Base-by-base conservation (phyloP, 108 stramenopile species). In the Hondaea fermentalgiana region DNA sequence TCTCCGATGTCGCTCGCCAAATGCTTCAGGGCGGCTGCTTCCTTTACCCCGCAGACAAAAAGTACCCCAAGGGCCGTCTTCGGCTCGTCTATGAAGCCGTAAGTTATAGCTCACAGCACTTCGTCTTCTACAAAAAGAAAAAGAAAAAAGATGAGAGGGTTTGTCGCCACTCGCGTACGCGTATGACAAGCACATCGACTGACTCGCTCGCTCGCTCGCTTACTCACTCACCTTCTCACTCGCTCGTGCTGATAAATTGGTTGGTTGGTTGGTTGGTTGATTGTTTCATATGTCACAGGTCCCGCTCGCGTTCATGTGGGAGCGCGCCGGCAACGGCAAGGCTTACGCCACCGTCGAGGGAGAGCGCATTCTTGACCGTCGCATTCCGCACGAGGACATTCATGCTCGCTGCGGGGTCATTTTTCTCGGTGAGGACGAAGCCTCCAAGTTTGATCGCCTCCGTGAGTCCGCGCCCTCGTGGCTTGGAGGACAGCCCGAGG, bases 81-180 rank as follows among this genome's bases (percentile, higher is more conserved):
- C 97, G 98, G 88, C 94, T 98, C 87, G 95, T 99, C 16, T 99
- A 99, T 90, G 99, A 98, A 93, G 99, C 97, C 87, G 97, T 98
- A 69, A 69, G 64, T 69, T 69, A 59, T 69, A 59, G 21, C 19
- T 59, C 3, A 35, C 35, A 35, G 35, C 35, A 35, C 35, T 35
- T 35, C 35, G 2, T 35, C 35, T 35, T 35, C 35, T 35, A 35
- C 35, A 35, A 35, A 35, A 35, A 35, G 35, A 35, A 35, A 35
- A 35, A 35, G 35, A 35, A 2, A 35, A 35, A 35, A 2, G 35
- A 35, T 2, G 2, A 35, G 35, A 35, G 35, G 35, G 35, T 2
- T 35, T 35, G 35, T 57, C 16, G 55, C 4, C 55, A 57, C 55
- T 8, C 55, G 55, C 55, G 55, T 16, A 16, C 55, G 55, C 8